Base-by-base conservation (phyloP, 176 grass and related monocot genomes). In the Ananas comosus region DNA sequence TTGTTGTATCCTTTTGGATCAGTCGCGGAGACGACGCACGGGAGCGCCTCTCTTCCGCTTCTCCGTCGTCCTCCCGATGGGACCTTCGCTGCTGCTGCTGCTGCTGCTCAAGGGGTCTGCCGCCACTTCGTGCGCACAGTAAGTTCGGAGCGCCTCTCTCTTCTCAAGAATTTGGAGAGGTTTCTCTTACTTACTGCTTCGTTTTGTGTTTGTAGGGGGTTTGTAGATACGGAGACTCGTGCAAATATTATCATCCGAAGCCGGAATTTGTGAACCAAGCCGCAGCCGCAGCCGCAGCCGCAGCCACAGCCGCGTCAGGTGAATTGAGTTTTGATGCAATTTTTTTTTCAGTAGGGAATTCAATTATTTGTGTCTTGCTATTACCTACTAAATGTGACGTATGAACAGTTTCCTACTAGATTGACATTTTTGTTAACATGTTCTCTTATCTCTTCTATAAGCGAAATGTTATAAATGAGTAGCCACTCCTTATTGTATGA, bases 201-300 rank as follows among this genome's bases (percentile, higher is more conserved):
- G 54, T 59, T 59, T n/a, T 21, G 67, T 24, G 58, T n/a, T 74
- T 74, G 3, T 78, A 91, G 88, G 88, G 85, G 11, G 49, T 77
- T 11, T 96, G 88, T 78, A 96, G 86, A 50, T 86, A 70, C 65
- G 83, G 85, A 70, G 92, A 96, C 74, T 42, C 78, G 51, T 91
- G 92, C 61, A 91, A 78, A 72, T 96, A 87, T 77, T 77, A 89
- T 78, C 92, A 96, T 78, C 85, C 88, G 1, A 96, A 84, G 82
- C 68, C 72, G 18, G 66, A 63, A 27, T 53, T 63, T 50, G 77
- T 57, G 47, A 86, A 58, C 53, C 75, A 78, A 12, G 54, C 64
- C 13, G 52, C 70, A 65, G 59, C 68, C 71, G 22, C 80, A 12
- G 54, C 64, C 12, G 52, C 70, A 65, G 59, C 68, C 71, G 22